Base-by-base conservation (phyloP, 2,329 filamentous ascomycete species). In the Colletotrichum sansevieriae region DNA sequence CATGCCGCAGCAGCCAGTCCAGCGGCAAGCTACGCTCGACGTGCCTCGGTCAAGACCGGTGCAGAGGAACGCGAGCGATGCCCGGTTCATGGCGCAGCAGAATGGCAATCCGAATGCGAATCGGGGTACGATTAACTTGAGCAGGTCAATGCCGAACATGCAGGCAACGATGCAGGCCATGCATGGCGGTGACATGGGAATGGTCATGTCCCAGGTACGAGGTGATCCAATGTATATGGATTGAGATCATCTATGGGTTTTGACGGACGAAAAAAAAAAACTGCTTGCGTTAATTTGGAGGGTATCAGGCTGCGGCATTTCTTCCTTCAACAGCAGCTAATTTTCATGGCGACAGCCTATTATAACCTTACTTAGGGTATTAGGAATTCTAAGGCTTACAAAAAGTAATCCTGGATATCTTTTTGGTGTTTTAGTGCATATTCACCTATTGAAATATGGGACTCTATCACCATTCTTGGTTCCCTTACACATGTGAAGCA, bases 171-270 rank as follows among this genome's bases (percentile, higher is more conserved):
- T 84, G 76, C 81, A 80, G 63, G 76, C 75, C 10, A 74, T 81
- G 74, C 82, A 83, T 66, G 78, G 78, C 49, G 77, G 76, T 13
- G 83, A 85, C 49, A 81, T 85, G 75, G 75, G 77, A 68, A 78
- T 85, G 74, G 77, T 79, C 11, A 83, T 85, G 76, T 81, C 83
- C 65, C 80, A 81, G 37, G 79, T 84, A 41, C 79, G 81, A 54
- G 78, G 79, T 46, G 84, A 87, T 63, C 78, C 81, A 44, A 85
- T 88, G 83, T 87, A 84, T 73, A 83, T 86, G 81, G 84, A 85
- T 71, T 85, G 77, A 75, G 12, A 58, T 70, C 37, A 52, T 41
- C 43, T 8, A 47, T 15, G 20, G 29, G 33, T 12, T 62, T 3
- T 18, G 56, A 29, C 29, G 29, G 29, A 1, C 8, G 33, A 13